Base-by-base conservation (phyloP, 1,284 basidiomycete genomes). In the Ustilago hordei region DNA sequence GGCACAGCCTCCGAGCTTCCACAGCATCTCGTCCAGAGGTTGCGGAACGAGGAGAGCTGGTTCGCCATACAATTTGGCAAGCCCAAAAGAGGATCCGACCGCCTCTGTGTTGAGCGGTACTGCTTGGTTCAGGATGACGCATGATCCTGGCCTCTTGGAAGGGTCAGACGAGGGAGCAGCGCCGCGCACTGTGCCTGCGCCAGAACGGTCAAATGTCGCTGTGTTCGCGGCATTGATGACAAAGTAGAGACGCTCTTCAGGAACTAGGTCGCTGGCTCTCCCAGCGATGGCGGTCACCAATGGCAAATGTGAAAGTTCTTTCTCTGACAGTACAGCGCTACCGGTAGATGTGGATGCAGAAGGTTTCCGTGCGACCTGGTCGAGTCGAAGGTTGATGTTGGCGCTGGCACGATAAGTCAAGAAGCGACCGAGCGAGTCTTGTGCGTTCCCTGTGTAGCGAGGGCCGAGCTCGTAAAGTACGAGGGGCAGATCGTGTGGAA, bases 1-100 rank as follows among this genome's bases (percentile, higher is more conserved):
- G 4, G 91, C 90, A 2, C 92, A 91, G 2, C 95, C 95, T 1
- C 95, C 95, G 54, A 94, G 90, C 78, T 91, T 91, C 91, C 93
- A 93, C 60, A 97, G 86, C 0, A 92, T 90, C 66, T 90, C 89
- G 85, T 97, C 95, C 41, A 96, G 86, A 59, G 91, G 89, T 31
- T 88, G 88, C 15, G 90, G 90, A 28, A 89, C 89, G 50, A 91
- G 89, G 2, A 91, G 86, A 67, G 91, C 88, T 5, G 82, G 82
- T 12, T 78, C 69, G 36, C 83, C 83, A 23, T 71, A 72, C 41
- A 84, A 47, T 47, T 75, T 73, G 31, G 81, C 74, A 13, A 79
- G 69, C 1, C 78, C 75, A 45, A 58, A 71, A 3, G 80, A 74
- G 3, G 74, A 60, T 4, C 58, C 76, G 54, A 76, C 23, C 0